Conservation (phyloP, 106 monocot genomes). For the Dendrobium chrysotoxum region DNA sequence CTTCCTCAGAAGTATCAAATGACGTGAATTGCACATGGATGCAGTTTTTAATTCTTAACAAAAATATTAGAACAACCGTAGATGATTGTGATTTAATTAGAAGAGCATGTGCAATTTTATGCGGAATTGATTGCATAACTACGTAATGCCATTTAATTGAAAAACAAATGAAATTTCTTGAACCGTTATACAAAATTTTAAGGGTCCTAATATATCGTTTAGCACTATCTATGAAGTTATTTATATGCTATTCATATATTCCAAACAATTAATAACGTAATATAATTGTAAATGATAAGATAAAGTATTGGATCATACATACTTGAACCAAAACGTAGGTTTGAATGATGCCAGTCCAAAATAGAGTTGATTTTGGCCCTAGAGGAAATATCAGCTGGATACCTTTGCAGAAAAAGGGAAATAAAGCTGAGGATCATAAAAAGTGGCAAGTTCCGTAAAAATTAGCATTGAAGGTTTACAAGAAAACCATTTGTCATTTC, state of each 20-base stretch:
- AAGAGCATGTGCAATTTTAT: background rate
- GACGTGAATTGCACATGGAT: background rate
- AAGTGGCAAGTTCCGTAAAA: background rate
- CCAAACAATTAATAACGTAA: background rate
- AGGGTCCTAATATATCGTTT: background rate
- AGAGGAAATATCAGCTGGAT: slow-evolving; percentile 65
- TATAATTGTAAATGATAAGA: background rate
- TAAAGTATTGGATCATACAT: slow-evolving; percentile 2
- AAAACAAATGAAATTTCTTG: background rate
- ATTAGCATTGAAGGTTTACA: background rate
- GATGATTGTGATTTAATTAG: background rate
- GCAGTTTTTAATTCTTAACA: background rate
- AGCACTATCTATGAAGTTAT: background rate
- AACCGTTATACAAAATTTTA: background rate
- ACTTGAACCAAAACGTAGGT: slow-evolving; percentile 79
- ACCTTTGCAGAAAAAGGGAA: slow-evolving; percentile 39
- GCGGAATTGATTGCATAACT: background rate
- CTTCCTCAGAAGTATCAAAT: background rate
- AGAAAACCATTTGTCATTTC: background rate
- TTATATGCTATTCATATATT: background rate
- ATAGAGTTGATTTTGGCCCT: slow-evolving; percentile 84
- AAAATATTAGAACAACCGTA: background rate
- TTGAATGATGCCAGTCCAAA: slow-evolving; percentile 98
- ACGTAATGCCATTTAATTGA: background rate
- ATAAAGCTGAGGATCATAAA: background rate